Base-by-base conservation (phyloP, 2,329 filamentous ascomycete species). In the Pseudogymnoascus sp. region DNA sequence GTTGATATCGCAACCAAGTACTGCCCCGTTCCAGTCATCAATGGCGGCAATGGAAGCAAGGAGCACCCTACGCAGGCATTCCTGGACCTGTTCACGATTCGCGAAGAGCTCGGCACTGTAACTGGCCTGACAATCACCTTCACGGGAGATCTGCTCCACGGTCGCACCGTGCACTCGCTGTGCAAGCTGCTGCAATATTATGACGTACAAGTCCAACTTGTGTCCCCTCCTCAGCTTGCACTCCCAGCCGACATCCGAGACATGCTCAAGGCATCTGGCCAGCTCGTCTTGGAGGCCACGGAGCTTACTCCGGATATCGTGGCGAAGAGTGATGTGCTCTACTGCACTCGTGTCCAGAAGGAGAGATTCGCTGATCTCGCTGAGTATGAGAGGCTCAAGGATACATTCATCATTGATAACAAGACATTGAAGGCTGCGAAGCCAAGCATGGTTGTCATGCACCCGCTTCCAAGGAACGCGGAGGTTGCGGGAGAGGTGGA, bases 31-130 rank as follows among this genome's bases (percentile, higher is more conserved):
- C 94, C 94, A 1, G 87, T 99, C 72, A 93, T 99, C 81, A 99
- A 99, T 74, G 94, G 92, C 67, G 94, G 94, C 60, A 99, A 99
- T 74, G 94, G 94, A 66, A 92, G 89, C 77, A 87, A 91, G 70
- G 94, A 99, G 79, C 94, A 99, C 77, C 94, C 94, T 0, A 99
- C 94, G 0, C 94, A 99, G 77, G 94, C 94, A 0, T 94, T 99
- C 83, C 81, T 99, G 22, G 94, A 99, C 72, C 87, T 99, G 63
- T 99, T 97, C 81, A 97, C 94, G 62, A 99, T 99, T 72, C 91
- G 94, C 68, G 94, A 99, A 77, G 94, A 99, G 76, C 83, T 97
- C 7, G 94, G 94, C 66, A 97, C 92, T 0, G 93, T 97, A 62
- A 92, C 93, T 72, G 93, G 93, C 60, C 81, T 99, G 66, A 97